Conservation (phyloP, 1,139 yeast species). For the Lodderomyces margitis region DNA sequence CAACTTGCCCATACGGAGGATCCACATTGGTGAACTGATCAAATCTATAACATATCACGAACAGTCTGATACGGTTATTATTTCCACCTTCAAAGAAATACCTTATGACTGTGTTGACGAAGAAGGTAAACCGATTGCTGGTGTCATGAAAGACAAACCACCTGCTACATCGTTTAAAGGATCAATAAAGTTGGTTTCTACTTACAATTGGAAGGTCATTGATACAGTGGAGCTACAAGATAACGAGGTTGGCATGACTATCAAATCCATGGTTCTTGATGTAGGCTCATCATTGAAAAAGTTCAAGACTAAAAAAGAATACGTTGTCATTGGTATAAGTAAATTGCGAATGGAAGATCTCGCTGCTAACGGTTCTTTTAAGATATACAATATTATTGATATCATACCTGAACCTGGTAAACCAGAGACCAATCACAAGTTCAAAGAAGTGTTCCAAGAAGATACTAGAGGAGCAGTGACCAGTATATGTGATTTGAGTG, state of each 20-base stretch:
- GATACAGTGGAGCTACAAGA: conserved; percentile 66
- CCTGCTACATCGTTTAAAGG: conserved; percentile 59
- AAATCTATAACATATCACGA: conserved; percentile 74
- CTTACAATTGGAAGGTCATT: conserved; percentile 72
- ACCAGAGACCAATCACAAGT: conserved; percentile 79
- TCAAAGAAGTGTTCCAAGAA: conserved; percentile 75
- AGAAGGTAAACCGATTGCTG: conserved; percentile 65
- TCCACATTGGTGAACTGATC: conserved; percentile 61
- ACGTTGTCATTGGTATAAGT: conserved; percentile 77
- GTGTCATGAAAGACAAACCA: conserved; percentile 48
- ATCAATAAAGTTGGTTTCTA: conserved; percentile 64
- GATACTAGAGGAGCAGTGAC: conserved; percentile 84
- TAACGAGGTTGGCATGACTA: conserved; percentile 62
- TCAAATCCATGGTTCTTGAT: conserved; percentile 60
- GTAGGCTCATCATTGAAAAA: conserved; percentile 46
- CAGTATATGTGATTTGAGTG: conserved; percentile 75
- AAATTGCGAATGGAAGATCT: conserved; percentile 78
- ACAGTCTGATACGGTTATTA: conserved; percentile 58
- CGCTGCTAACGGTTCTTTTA: conserved; percentile 77
- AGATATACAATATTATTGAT: conserved; percentile 71
- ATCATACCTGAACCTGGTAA: conserved; percentile 88
- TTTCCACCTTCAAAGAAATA: conserved; percentile 60
- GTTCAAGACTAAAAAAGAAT: conserved; percentile 62
- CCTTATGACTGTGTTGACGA: conserved; percentile 73
- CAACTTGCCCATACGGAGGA: conserved; percentile 57